phyloP scores from a whole-genome alignment of 2,329 filamentous ascomycete species.

The Hymenoscyphus scutula region DNA sequence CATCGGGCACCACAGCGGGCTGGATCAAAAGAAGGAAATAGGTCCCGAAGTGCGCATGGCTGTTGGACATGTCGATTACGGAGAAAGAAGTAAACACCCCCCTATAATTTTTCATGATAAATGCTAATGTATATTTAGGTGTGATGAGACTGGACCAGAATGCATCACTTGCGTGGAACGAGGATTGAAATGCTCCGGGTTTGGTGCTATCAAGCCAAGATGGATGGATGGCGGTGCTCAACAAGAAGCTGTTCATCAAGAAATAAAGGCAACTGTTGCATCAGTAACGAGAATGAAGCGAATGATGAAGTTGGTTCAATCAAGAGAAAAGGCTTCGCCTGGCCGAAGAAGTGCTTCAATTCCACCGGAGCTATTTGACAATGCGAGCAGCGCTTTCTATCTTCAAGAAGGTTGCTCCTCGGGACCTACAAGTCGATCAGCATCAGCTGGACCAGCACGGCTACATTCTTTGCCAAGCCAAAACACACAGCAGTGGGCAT shows the following conservation, averaged over 20 bases:
- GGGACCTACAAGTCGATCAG: conserved; percentile 7
- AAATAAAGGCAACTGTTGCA: conserved; percentile 15
- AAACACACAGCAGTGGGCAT: conserved; percentile 4
- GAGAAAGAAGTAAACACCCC: conserved; percentile 11
- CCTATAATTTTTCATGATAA: neutral
- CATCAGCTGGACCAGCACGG: conserved; percentile 7
- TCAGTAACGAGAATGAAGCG: conserved; percentile 15
- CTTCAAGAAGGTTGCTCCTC: conserved; percentile 9
- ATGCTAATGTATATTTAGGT: conserved; percentile 8
- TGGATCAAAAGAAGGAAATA: conserved; percentile 11
- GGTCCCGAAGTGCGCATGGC: conserved; percentile 10
- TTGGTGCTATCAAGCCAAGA: conserved; percentile 13
- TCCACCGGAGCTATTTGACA: conserved; percentile 9
- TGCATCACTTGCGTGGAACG: conserved; percentile 11
- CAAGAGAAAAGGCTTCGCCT: conserved; percentile 14
- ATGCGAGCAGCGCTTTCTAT: conserved; percentile 5
- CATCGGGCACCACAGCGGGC: neutral
- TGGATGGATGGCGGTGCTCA: conserved; percentile 17
- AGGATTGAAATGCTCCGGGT: conserved; percentile 14
- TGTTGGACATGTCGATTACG: conserved; percentile 16
- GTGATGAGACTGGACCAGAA: conserved; percentile 15
- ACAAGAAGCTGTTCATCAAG: conserved; percentile 15
- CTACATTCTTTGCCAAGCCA: conserved; percentile 3
- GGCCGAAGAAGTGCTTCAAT: conserved; percentile 10
- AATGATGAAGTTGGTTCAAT: conserved; percentile 15